Percentiles rank a stretch among this genome's conserved stretches.
Conservation (phyloP, 2,329 filamentous ascomycete species). For the Scorias spongiosa region DNA sequence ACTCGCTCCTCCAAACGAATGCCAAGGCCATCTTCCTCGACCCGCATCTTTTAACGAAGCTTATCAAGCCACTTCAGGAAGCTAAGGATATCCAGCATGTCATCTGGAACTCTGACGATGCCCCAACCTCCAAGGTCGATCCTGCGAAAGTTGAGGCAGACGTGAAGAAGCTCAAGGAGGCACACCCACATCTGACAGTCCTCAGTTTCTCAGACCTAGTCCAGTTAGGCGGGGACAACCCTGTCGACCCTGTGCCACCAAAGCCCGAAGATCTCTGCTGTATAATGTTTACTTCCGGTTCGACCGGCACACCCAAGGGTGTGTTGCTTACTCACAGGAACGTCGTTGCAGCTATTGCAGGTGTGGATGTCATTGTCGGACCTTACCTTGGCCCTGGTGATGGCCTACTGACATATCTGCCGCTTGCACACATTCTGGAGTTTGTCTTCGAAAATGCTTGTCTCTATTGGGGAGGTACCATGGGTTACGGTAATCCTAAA, state of each 20-base stretch:
- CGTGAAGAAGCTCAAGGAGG: conserved; percentile 38
- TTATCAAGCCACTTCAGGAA: conserved; percentile 39
- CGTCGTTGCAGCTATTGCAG: conserved; percentile 68
- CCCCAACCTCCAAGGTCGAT: conserved; percentile 15
- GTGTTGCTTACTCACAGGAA: conserved; percentile 68
- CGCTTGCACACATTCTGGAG: conserved; percentile 90
- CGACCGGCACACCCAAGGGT: conserved; percentile 79
- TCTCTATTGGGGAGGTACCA: conserved; percentile 74
- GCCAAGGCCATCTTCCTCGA: conserved; percentile 78
- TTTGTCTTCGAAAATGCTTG: conserved; percentile 89
- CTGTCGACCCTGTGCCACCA: conserved; percentile 55
- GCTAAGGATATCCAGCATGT: conserved; percentile 41
- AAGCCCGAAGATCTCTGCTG: conserved; percentile 67
- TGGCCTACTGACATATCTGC: conserved; percentile 75
- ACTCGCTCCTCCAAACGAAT: conserved; percentile 69
- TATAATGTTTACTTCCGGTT: conserved; percentile 71
- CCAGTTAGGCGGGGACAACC: conserved; percentile 47
- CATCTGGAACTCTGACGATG: conserved; percentile 41
- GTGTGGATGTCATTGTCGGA: conserved; percentile 63
- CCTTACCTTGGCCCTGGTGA: conserved; percentile 65
- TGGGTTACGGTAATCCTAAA: conserved; percentile 84
- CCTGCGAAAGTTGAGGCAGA: conserved; percentile 35
- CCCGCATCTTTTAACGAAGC: conserved; percentile 49
- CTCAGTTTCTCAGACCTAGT: conserved; percentile 41
- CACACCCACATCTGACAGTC: conserved; percentile 38